Conservation (phyloP, 169 alveolate genomes). For the Plasmodium vivax region DNA sequence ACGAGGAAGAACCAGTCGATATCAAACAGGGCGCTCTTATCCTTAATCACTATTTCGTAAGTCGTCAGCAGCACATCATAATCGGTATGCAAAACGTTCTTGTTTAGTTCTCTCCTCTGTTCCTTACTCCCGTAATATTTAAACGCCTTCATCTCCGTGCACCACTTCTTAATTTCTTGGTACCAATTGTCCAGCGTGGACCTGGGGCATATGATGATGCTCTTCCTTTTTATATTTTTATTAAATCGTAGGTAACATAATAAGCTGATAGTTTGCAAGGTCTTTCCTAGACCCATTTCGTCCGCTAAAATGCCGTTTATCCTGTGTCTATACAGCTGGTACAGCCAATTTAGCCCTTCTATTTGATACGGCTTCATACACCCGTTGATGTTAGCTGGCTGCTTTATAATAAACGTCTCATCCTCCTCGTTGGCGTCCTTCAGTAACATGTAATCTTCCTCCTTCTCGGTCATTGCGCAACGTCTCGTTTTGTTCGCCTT, state of each 20-base stretch:
- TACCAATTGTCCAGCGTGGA: conserved; percentile 98
- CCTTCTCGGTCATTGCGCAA: conserved; percentile 59
- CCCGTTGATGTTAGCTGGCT: conserved; percentile 87
- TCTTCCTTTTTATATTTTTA: conserved; percentile 95
- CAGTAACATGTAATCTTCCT: conserved; percentile 52
- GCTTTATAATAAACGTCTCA: conserved; percentile 45
- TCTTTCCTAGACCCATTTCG: conserved; percentile 99
- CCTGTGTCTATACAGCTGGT: conserved; percentile 94
- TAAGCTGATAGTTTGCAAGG: conserved; percentile 96
- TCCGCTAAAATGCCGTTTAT: conserved; percentile 98
- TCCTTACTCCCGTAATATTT: conserved; percentile 96
- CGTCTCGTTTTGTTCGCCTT: conserved; percentile 20
- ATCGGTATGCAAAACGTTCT: conserved; percentile 80
- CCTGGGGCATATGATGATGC: conserved; percentile 96
- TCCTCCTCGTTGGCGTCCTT: conserved; percentile 60
- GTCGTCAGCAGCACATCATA: conserved; percentile 96
- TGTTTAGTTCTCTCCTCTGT: conserved; percentile 87
- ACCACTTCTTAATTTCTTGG: conserved; percentile 95
- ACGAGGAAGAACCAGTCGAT: conserved; percentile 96
- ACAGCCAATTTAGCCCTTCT: conserved; percentile 98
- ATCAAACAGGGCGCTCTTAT: conserved; percentile 92
- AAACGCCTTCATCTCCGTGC: conserved; percentile 94
- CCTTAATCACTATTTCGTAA: conserved; percentile 94
- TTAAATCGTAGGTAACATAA: conserved; percentile 93
- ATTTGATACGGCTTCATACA: conserved; percentile 95